A percentile compares a stretch with the other conserved stretches of the same genome.
phyloP scores from a whole-genome alignment of 1,284 basidiomycete species.

The Chondrostereum purpureum region DNA sequence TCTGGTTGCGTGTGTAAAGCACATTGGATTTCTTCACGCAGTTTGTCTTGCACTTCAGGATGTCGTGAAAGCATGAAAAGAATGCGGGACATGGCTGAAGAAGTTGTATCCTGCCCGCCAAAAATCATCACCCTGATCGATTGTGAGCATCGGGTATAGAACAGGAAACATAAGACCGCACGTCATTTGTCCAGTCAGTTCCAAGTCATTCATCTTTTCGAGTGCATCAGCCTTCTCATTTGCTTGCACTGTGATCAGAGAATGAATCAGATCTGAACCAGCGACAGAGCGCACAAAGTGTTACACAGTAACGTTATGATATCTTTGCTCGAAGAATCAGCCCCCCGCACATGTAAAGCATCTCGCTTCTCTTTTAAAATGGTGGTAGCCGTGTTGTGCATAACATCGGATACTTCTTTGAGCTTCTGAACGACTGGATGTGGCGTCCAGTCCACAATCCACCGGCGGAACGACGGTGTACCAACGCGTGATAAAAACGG shows the following conservation, averaged over 20 bases:
- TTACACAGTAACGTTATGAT: slow-evolving; percentile 44
- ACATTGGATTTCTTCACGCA: slow-evolving; percentile 27
- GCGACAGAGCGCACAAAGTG: slow-evolving; percentile 15
- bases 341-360: slow-evolving; percentile 18
- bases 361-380: slow-evolving; percentile 33
- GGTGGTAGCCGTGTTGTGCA: slow-evolving; percentile 36
- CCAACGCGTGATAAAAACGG: slow-evolving; percentile 40
- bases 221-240: slow-evolving; percentile 26
- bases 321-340: slow-evolving; percentile 22
- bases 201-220: slow-evolving; percentile 32
- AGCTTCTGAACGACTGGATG: slow-evolving; percentile 34
- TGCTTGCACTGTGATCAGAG: slow-evolving; percentile 27
- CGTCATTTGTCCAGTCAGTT: slow-evolving; percentile 44
- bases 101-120: slow-evolving; percentile 39
- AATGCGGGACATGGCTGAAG: slow-evolving; percentile 31
- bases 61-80: slow-evolving; percentile 26
- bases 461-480: slow-evolving; percentile 35
- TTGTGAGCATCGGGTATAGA: not conserved
- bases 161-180: slow-evolving; percentile 16
- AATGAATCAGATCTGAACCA: slow-evolving; percentile 1
- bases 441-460: slow-evolving; percentile 38
- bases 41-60: slow-evolving; percentile 25
- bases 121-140: slow-evolving; percentile 34
- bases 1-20: slow-evolving; percentile 15
- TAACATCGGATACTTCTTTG: slow-evolving; percentile 39